phyloP scores from a whole-genome alignment of 2,329 filamentous ascomycete genomes.

The Aspergillus niger region DNA sequence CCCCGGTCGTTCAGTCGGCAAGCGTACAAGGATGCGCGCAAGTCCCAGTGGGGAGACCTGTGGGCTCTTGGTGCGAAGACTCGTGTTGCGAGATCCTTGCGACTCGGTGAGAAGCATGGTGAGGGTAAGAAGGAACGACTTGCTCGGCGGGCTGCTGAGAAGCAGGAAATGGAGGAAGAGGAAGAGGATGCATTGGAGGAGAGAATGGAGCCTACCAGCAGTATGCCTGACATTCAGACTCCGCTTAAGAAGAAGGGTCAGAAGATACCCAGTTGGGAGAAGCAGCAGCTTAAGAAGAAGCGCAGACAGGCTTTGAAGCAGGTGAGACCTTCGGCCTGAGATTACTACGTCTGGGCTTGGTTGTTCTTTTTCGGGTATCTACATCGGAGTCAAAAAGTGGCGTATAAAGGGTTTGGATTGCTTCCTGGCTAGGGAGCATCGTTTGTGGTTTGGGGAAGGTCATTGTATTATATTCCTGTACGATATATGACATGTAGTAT shows the following conservation, averaged over 20 bases:
- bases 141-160: constrained; percentile 39
- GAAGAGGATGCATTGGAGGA: constrained; percentile 24
- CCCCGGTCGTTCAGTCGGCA: constrained; percentile 76
- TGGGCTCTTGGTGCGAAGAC: constrained; percentile 97
- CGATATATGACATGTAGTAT: constrained; percentile 19
- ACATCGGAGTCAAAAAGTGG: background rate
- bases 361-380: background rate
- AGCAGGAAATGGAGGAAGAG: constrained; percentile 28
- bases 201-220: constrained; percentile 11
- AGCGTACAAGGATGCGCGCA: constrained; percentile 90
- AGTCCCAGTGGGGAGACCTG: constrained; percentile 86
- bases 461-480: constrained; percentile 14
- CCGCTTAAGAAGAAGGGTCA: constrained; percentile 36
- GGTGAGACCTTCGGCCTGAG: background rate
- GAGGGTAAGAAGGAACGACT: constrained; percentile 44
- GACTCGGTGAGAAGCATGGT: constrained; percentile 56
- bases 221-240: constrained; percentile 17
- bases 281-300: constrained; percentile 47
- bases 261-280: constrained; percentile 45
- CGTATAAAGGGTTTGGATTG: background rate
- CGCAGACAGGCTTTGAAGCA: constrained; percentile 45
- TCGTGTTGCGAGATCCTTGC: constrained; percentile 62
- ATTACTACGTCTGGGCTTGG: too few relatives aligned
- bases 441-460: constrained; percentile 1
- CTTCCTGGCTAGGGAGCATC: background rate